phyloP scores from a whole-genome alignment of 345 rosid species.

The Ceriops decandra region DNA sequence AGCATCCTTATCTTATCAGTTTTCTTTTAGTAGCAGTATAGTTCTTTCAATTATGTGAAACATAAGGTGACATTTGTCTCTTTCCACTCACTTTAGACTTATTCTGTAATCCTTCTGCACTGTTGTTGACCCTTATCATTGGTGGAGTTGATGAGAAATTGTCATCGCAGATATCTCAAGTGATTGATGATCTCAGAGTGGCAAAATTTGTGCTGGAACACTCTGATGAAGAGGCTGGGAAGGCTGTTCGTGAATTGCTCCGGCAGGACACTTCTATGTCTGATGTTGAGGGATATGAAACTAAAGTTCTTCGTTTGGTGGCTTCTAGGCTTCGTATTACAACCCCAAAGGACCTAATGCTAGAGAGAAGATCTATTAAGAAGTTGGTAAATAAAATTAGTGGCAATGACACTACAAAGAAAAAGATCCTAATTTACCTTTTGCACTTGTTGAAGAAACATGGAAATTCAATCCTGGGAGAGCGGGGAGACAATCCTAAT shows the following conservation, averaged over 20 bases:
- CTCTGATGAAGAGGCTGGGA: slow-evolving; percentile 74
- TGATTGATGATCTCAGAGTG: slow-evolving; percentile 53
- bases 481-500: slow-evolving; percentile 32
- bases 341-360: slow-evolving; percentile 43
- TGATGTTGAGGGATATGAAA: slow-evolving; percentile 40
- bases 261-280: slow-evolving; percentile 34
- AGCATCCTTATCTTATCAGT: neutral
- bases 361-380: slow-evolving; percentile 64
- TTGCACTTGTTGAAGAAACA: slow-evolving; percentile 53
- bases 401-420: slow-evolving; percentile 37
- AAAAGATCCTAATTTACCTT: slow-evolving; percentile 48
- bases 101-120: neutral
- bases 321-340: slow-evolving; percentile 52
- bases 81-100: neutral
- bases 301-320: slow-evolving; percentile 45
- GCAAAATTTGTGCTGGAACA: slow-evolving; percentile 51
- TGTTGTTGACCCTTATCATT: neutral
- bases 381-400: slow-evolving; percentile 37
- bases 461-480: slow-evolving; percentile 34
- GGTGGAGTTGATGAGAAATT: slow-evolving; percentile 16
- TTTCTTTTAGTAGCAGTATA: too few relatives aligned
- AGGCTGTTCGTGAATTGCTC: slow-evolving; percentile 53
- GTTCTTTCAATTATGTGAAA: neutral
- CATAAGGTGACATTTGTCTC: neutral
- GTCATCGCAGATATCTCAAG: slow-evolving; percentile 54